These are phyloP conservation scores for Oldenlandia corymbosa DNA, from an alignment of 257 asterid species.

Conservation along the genomic window DNA sequence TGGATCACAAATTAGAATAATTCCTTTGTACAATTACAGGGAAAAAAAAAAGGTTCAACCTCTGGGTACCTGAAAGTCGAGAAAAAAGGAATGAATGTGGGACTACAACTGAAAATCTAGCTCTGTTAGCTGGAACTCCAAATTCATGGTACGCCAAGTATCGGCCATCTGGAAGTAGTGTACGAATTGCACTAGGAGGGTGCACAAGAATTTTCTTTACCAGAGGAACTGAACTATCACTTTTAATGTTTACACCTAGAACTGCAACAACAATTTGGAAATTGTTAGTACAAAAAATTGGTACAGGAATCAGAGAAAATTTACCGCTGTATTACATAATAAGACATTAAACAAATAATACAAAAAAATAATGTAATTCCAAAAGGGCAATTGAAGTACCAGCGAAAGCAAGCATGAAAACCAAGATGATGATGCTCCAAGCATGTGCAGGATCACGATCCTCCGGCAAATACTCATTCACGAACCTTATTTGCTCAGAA, in stretches of 20 bases:
- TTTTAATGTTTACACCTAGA: constrained; percentile 35
- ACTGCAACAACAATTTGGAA: constrained; percentile 39
- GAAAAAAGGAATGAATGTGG: constrained; percentile 78
- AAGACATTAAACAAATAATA: too few species aligned
- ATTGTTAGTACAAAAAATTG: not conserved
- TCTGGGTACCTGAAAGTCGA: constrained; percentile 55
- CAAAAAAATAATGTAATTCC: too few species aligned
- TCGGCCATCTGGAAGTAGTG: constrained; percentile 76
- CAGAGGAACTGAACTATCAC: constrained; percentile 25
- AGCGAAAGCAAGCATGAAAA: constrained; percentile 55
- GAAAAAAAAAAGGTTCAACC: not conserved
- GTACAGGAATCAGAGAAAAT: too few species aligned
- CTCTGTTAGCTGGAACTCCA: constrained; percentile 66
- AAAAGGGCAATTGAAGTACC: constrained; percentile 30
- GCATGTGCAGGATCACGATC: constrained; percentile 84
- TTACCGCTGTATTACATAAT: too few species aligned
- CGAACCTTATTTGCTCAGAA: constrained; percentile 49
- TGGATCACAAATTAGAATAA: not conserved
- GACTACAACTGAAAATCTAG: constrained; percentile 50
- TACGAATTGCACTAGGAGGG: constrained; percentile 64
- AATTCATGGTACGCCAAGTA: constrained; percentile 62
- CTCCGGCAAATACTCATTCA: constrained; percentile 79
- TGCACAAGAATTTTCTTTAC: constrained; percentile 50
- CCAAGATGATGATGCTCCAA: constrained; percentile 65
- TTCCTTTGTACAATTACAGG: too few species aligned